Conservation (phyloP, 108 stramenopile species). For the Skeletonema costatum region DNA sequence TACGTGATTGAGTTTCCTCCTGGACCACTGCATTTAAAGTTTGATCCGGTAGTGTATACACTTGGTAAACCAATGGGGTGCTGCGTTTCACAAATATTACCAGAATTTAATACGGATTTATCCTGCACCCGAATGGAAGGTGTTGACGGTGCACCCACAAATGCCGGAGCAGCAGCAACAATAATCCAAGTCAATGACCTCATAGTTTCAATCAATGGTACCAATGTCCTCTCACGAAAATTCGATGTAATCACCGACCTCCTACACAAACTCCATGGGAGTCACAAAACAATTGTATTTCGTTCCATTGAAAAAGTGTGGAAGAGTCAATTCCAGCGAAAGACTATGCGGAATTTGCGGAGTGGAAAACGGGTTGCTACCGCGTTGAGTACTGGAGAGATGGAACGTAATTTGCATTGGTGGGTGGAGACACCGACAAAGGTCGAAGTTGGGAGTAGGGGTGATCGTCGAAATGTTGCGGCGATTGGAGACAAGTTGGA, state of each 20-base stretch:
- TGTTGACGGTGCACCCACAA: neutral
- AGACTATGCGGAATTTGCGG: slow-evolving; percentile 31
- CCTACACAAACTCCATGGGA: slow-evolving; percentile 9
- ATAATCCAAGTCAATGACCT: slow-evolving; percentile 44
- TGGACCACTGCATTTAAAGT: slow-evolving; percentile 39
- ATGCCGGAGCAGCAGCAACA: neutral
- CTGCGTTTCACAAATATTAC: slow-evolving; percentile 23
- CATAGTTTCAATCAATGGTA: slow-evolving; percentile 39
- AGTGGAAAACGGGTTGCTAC: slow-evolving; percentile 29
- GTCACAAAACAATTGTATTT: slow-evolving; percentile 23
- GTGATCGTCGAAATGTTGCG: neutral
- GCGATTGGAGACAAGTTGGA: neutral
- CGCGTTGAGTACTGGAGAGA: slow-evolving; percentile 20
- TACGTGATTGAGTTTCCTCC: slow-evolving; percentile 40
- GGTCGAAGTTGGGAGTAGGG: slow-evolving; percentile 8
- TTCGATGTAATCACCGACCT: slow-evolving; percentile 22
- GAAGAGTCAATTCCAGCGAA: slow-evolving; percentile 17
- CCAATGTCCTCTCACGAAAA: slow-evolving; percentile 31
- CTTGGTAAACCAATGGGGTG: slow-evolving; percentile 31
- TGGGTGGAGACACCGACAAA: slow-evolving; percentile 50
- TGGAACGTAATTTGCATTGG: slow-evolving; percentile 17
- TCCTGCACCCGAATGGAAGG: neutral
- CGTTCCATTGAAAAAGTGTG: slow-evolving; percentile 41
- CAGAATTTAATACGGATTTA: slow-evolving; percentile 15
- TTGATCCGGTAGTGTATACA: slow-evolving; percentile 24